Percentiles rank a stretch among this genome's conserved stretches.
Evolutionary conservation across 2,329 filamentous ascomycete genomes (phyloP).

Genomic region (Onygenales sp.): DNA sequence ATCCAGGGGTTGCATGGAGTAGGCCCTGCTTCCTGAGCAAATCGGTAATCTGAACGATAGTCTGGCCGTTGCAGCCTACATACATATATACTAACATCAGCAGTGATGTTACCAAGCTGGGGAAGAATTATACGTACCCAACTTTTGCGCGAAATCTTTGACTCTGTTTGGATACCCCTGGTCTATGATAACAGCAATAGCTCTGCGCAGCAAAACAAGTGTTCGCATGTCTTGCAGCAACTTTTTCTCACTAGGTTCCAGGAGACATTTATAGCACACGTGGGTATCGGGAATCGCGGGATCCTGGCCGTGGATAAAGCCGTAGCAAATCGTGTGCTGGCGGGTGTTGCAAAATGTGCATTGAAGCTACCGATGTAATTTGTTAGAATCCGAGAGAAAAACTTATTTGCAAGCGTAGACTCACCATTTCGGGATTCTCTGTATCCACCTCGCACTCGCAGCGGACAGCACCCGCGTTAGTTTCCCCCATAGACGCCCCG

Average conservation of each 20-base stretch:
- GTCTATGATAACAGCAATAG: slow-evolving; percentile 19
- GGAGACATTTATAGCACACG: slow-evolving; percentile 39
- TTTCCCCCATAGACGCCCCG: not conserved
- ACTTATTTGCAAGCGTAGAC: slow-evolving; percentile 7
- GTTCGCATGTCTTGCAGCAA: slow-evolving; percentile 19
- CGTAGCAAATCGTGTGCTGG: slow-evolving; percentile 41
- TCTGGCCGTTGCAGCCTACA: slow-evolving; percentile 22
- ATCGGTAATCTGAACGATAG: slow-evolving; percentile 20
- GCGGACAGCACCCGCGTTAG: slow-evolving; percentile 11
- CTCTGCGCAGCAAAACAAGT: slow-evolving; percentile 19
- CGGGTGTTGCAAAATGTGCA: slow-evolving; percentile 36
- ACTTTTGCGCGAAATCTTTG: slow-evolving; percentile 19
- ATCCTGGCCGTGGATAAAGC: slow-evolving; percentile 29
- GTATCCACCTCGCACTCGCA: slow-evolving; percentile 35
- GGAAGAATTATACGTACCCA: slow-evolving; percentile 17
- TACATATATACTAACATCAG: slow-evolving; percentile 8
- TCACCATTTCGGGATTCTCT: slow-evolving; percentile 35
- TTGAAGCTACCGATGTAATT: slow-evolving; percentile 24
- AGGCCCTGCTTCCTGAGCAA: slow-evolving; percentile 19
- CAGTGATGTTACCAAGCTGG: not conserved
- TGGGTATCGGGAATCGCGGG: slow-evolving; percentile 32
- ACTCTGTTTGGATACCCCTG: slow-evolving; percentile 21
- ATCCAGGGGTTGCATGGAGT: slow-evolving; percentile 21
- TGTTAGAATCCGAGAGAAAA: not conserved
- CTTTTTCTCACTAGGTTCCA: slow-evolving; percentile 20